phyloP scores from a whole-genome alignment of 371 early-diverging fungal species.

The Gilbertella persicaria region DNA sequence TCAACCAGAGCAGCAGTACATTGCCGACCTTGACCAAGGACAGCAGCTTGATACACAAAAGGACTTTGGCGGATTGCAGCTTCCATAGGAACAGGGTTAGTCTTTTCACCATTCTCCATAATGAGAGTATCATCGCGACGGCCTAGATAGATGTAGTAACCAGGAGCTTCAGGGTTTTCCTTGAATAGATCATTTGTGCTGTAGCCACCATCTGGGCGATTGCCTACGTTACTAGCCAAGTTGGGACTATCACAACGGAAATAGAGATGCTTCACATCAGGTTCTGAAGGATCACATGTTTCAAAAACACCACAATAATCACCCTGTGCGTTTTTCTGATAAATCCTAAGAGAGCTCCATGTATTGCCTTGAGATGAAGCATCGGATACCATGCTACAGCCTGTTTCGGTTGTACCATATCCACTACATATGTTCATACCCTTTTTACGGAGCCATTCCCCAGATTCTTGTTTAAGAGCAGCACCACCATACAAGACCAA shows the following conservation, averaged over 20 bases:
- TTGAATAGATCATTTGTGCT: slow-evolving; percentile 39
- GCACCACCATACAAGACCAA: slow-evolving; percentile 82
- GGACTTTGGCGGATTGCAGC: slow-evolving; percentile 19
- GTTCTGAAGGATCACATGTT: background rate
- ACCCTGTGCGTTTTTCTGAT: background rate
- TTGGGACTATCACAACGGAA: slow-evolving; percentile 3
- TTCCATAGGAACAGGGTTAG: slow-evolving; percentile 48
- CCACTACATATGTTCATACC: slow-evolving; percentile 11
- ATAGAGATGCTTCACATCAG: slow-evolving; percentile 1
- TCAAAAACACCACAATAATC: background rate
- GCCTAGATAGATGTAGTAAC: slow-evolving; percentile 30
- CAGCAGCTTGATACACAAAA: slow-evolving; percentile 25
- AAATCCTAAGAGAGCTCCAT: slow-evolving; percentile 8
- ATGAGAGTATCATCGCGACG: slow-evolving; percentile 42
- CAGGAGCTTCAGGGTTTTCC: slow-evolving; percentile 21
- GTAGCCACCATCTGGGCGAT: slow-evolving; percentile 36
- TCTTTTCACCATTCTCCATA: slow-evolving; percentile 50
- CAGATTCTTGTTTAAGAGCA: slow-evolving; percentile 45
- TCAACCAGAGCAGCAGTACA: slow-evolving; percentile 35
- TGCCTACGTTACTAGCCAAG: slow-evolving; percentile 23
- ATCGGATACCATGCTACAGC: slow-evolving; percentile 8
- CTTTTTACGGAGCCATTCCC: slow-evolving; percentile 12
- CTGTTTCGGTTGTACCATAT: slow-evolving; percentile 22
- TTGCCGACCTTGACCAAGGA: slow-evolving; percentile 36
- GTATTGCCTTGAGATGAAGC: slow-evolving; percentile 3